Evolutionary conservation across 768 basidiomycete genomes (phyloP), one percentile per base, ranked within the genome.

Genomic region (Panellus pusillus): DNA sequence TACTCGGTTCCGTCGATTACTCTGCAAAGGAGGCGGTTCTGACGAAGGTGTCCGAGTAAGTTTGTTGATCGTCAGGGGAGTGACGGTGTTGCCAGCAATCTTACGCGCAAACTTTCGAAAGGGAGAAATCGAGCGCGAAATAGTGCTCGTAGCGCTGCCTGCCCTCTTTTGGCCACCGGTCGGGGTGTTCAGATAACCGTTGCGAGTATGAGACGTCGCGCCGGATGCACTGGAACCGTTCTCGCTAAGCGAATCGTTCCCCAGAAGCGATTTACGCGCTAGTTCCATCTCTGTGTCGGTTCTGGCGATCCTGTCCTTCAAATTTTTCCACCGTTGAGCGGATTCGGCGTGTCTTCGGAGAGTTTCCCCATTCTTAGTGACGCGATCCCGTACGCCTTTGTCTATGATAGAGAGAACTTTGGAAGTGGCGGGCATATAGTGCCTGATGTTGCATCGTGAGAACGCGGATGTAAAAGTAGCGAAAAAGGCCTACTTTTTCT

Each of bases 321-420:
- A 74, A 60, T 79, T 84, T 56, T 80, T 79, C 93, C 93, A 97
- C 44, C 92, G 80, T 61, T 89, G 84, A 17, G 87, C 88, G 57
- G 92, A 92, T 64, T 97, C 95, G 2, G 89, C 88, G 66, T 92
- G 91, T 61, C 93, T 78, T 55, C 95, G 80, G 44, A 98, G 72
- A 31, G 93, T 93, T 73, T 98, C 96, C 1, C 96, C 96, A 59
- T 98, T 98, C 80, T 93, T 95, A 18, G 95, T 98, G 6, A 93
- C 87, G 50, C 95, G 84, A 59, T 97, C 94, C 52, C 84, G 83
- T 27, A 98, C 89, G 20, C 94, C 94, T 70, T 93, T 97, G 68
- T 93, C 93, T 63, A 98, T 89, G 62, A 97, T 94, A 20, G 89
- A 84, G 20, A 98, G 79, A 43, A 96, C 94, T 66, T 96, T 94